These are phyloP conservation scores for Camelina laxa DNA, from an alignment of 345 rosid species.

Conservation along the genomic window DNA sequence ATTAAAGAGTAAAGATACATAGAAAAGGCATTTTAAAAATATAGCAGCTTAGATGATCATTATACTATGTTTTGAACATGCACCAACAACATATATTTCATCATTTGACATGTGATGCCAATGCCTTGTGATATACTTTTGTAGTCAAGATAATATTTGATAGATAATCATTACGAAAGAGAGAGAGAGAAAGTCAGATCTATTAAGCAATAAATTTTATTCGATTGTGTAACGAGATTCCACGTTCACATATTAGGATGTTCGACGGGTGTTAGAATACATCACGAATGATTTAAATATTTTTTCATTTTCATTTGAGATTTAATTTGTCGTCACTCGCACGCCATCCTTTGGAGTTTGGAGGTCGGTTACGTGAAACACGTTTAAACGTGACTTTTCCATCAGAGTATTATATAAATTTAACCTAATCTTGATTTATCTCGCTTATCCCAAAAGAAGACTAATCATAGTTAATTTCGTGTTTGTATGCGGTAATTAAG, in stretches of 20 bases:
- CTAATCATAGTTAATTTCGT: background rate
- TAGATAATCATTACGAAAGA: background rate
- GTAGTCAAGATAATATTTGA: conserved; percentile 12
- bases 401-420: background rate
- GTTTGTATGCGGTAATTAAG: background rate
- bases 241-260: conserved; percentile 30
- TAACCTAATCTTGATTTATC: background rate
- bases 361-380: conserved; percentile 34
- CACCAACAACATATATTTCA: background rate
- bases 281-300: conserved; percentile 1
- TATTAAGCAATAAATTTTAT: conserved; percentile 11
- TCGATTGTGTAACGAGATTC: conserved; percentile 22
- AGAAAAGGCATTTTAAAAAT: background rate
- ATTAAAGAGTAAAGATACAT: too few species aligned
- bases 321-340: conserved; percentile 17
- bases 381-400: conserved; percentile 28
- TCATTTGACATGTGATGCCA: conserved; percentile 8
- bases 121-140: background rate
- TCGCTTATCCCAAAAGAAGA: conserved; percentile 2
- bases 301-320: background rate
- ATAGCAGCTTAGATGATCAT: background rate
- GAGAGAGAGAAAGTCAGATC: background rate
- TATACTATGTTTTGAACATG: conserved; percentile 22
- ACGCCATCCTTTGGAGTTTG: background rate
- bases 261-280: conserved; percentile 22